These are phyloP conservation scores for Leishmania martiniquensis DNA, from an alignment of 208 protist genomes.

Conservation along the genomic window DNA sequence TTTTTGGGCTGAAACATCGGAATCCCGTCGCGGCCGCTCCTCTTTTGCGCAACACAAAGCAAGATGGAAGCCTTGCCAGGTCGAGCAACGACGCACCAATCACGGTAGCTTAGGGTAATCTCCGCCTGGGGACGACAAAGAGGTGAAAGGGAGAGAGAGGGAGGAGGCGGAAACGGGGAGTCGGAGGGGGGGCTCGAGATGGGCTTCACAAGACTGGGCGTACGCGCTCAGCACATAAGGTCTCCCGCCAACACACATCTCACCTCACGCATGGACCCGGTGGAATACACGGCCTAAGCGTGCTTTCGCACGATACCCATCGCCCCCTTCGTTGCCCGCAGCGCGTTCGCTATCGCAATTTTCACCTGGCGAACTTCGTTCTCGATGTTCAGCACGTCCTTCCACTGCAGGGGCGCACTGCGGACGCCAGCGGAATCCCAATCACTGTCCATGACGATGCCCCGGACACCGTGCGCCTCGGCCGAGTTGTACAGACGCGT, in stretches of 20 bases:
- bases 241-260: not conserved
- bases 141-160: not conserved
- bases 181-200: not conserved
- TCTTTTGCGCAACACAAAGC: not conserved
- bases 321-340: slow-evolving; percentile 45
- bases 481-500: slow-evolving; percentile 30
- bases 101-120: not conserved
- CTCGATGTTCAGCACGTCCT: slow-evolving; percentile 59
- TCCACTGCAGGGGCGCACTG: slow-evolving; percentile 29
- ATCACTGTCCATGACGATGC: slow-evolving; percentile 7
- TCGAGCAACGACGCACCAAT: not conserved
- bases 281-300: not conserved
- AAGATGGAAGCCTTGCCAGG: not conserved
- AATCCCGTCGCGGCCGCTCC: not conserved
- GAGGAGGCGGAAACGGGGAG: too few relatives aligned
- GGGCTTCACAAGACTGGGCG: not conserved
- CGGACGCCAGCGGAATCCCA: slow-evolving; percentile 8
- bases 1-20: not conserved
- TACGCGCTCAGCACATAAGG: not conserved
- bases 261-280: not conserved
- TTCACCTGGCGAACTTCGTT: slow-evolving; percentile 74
- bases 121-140: not conserved
- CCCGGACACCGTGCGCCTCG: slow-evolving; percentile 1
- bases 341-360: slow-evolving; percentile 78
- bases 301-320: slow-evolving; percentile 10